Evolutionary conservation across 2,329 filamentous ascomycete species (phyloP).

Genomic region (Endoconidiophora laricicola): DNA sequence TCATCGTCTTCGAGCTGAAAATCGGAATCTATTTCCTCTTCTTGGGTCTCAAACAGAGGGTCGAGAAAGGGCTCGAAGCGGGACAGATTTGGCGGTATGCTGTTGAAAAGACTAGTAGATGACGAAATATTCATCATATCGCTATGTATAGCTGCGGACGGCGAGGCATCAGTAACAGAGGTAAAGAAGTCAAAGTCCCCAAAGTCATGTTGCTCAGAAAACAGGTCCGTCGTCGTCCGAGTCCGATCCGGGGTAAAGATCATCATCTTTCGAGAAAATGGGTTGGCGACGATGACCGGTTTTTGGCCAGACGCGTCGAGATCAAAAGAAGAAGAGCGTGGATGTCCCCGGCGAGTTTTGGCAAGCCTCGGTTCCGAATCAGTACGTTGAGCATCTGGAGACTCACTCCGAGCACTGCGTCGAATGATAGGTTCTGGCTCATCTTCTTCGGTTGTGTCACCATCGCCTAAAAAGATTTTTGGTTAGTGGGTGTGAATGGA

Average conservation of each 20-base stretch:
- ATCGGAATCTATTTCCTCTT: conserved; percentile 32
- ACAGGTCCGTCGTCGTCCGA: conserved; percentile 30
- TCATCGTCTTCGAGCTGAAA: conserved; percentile 29
- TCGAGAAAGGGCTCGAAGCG: conserved; percentile 57
- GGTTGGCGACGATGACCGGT: conserved; percentile 41
- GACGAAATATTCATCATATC: conserved; percentile 35
- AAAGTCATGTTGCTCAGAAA: conserved; percentile 26
- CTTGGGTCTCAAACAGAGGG: conserved; percentile 31
- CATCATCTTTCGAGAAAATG: conserved; percentile 43
- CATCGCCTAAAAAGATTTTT: conserved; percentile 29
- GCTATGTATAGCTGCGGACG: conserved; percentile 63
- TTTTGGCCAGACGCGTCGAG: conserved; percentile 37
- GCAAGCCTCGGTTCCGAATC: conserved; percentile 24
- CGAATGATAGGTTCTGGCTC: conserved; percentile 31
- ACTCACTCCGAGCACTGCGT: conserved; percentile 27
- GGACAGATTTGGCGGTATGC: conserved; percentile 30
- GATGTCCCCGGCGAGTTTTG: conserved; percentile 26
- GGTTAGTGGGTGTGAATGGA: conserved; percentile 7
- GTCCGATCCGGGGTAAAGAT: conserved; percentile 37
- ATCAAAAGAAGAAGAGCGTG: conserved; percentile 37
- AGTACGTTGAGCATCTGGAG: conserved; percentile 31
- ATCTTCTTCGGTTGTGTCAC: conserved; percentile 46
- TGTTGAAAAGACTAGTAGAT: conserved; percentile 13
- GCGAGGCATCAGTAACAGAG: conserved; percentile 25
- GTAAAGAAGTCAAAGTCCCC: conserved; percentile 20